Evolutionary conservation across 2,329 filamentous ascomycete genomes (phyloP), one percentile per base, ranked within the genome.

Genomic region (Daldinia sp.): DNA sequence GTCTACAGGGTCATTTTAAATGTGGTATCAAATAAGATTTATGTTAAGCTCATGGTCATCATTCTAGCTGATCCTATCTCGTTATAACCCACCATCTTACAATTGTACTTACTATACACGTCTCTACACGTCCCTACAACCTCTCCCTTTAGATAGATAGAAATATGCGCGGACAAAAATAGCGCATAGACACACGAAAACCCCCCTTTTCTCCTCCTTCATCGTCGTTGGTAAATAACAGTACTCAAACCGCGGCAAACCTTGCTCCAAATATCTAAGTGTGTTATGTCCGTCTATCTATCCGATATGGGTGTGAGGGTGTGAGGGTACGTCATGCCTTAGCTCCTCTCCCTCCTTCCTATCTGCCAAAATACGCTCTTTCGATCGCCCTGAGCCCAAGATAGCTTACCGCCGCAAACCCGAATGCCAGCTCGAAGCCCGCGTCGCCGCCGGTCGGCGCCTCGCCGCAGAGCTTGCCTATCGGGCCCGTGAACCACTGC

Each of bases 401-500:
- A 46, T 76, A 76, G 18, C 69, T 57, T 1, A 76, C 26, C 0
- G 70, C 65, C 10, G 74, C 39, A 28, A 75, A 76, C 28, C 59
- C 56, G 50, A 76, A 76, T 15, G 74, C 74, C 1, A 76, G 57
- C 69, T 76, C 74, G 54, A 77, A 76, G 1, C 75, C 75, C 3
- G 74, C 66, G 28, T 76, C 75, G 18, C 74, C 74, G 10, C 74
- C 74, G 15, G 63, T 65, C 9, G 33, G 23, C 2, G 65, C 80
- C 20, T 87, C 78, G 44, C 88, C 85, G 60, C 89, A 89, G 33
- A 87, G 80, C 65, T 84, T 82, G 0, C 89, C 90, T 68, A 93
- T 88, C 0, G 90, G 90, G 0, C 91, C 91, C 0, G 87, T 86
- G 72, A 83, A 91, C 90, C 90, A 93, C 0, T 82, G 78, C 78